Conservation (phyloP, 2,329 filamentous ascomycete genomes). For the Sporothrix brasiliensis region DNA sequence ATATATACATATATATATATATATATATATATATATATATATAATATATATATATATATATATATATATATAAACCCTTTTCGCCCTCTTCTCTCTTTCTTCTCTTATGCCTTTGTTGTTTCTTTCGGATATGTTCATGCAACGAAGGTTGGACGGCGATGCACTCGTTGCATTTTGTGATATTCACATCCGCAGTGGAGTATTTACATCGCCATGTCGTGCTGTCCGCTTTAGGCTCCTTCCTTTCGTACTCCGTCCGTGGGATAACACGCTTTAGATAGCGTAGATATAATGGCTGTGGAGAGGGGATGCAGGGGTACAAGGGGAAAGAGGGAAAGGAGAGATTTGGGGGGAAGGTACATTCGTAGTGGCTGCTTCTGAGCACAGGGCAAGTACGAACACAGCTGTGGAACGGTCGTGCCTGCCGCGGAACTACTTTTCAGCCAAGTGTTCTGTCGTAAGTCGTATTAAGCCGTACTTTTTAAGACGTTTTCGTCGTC, state of each 20-base stretch:
- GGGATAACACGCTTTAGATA: conserved; percentile 8
- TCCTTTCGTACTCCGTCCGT: not conserved
- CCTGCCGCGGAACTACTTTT: not conserved
- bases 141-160: not conserved
- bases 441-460: not conserved
- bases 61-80: no score
- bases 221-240: conserved; percentile 15
- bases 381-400: conserved; percentile 15
- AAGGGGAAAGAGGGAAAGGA: not conserved
- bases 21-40: no score
- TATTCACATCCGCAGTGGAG: not conserved
- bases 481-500: conserved; percentile 1
- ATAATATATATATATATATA: no score
- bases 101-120: not conserved
- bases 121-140: not conserved
- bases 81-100: not conserved
- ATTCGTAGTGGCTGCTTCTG: no score
- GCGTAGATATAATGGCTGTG: conserved; percentile 20
- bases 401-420: not conserved
- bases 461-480: not conserved
- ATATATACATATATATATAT: no score
- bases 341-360: no score
- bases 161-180: not conserved
- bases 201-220: conserved; percentile 8
- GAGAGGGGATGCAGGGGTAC: conserved; percentile 8